These are phyloP conservation scores for Xylariaceae sp. DNA, from an alignment of 2,329 filamentous ascomycete genomes.

Conservation along the genomic window DNA sequence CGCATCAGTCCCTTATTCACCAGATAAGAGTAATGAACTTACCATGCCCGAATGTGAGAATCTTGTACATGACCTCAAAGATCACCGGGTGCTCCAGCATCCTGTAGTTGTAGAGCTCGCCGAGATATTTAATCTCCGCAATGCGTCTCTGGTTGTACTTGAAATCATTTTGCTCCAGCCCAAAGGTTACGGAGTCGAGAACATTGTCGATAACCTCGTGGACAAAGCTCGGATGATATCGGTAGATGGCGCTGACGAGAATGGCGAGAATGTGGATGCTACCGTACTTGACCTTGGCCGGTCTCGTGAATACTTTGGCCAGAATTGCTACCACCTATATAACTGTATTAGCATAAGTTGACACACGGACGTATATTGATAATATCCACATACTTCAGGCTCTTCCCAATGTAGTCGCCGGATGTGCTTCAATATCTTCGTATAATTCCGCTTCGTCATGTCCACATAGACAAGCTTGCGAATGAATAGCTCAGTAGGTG, in stretches of 20 bases:
- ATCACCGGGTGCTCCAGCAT: conserved; percentile 94
- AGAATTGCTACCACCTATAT: conserved; percentile 64
- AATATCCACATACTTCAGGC: conserved; percentile 54
- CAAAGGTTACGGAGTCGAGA: conserved; percentile 79
- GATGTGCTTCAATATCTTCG: conserved; percentile 89
- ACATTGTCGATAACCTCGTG: conserved; percentile 89
- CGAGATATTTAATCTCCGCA: conserved; percentile 92
- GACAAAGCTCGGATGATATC: conserved; percentile 87
- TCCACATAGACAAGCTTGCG: conserved; percentile 90
- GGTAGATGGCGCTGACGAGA: conserved; percentile 78
- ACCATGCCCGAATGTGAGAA: conserved; percentile 87
- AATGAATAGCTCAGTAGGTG: conserved; percentile 86
- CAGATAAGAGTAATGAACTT: conserved; percentile 26
- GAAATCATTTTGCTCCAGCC: conserved; percentile 94
- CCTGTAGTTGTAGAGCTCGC: conserved; percentile 95
- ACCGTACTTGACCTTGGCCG: conserved; percentile 94
- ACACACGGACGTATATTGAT: background rate
- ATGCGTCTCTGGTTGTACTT: conserved; percentile 93
- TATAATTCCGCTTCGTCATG: conserved; percentile 88
- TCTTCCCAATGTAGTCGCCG: conserved; percentile 98
- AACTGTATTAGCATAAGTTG: conserved; percentile 6
- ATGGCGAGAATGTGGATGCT: conserved; percentile 93
- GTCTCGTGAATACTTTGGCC: conserved; percentile 91
- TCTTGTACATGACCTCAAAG: conserved; percentile 91
- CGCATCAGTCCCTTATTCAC: conserved; percentile 7